Base-by-base conservation (phyloP, 345 rosid species). In the Gossypium australe region DNA sequence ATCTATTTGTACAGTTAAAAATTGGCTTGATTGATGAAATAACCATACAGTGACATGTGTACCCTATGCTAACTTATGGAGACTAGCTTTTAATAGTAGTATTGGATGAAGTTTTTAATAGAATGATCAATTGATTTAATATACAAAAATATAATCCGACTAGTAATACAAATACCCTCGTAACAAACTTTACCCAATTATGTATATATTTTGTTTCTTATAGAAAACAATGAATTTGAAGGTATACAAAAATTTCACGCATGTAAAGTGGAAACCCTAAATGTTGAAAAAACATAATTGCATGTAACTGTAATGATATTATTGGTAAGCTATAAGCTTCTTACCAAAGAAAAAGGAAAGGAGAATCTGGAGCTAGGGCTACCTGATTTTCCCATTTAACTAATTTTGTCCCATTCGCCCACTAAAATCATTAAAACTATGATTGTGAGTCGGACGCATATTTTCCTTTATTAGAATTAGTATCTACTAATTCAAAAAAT, bases 131-230 rank as follows among this genome's bases (percentile, higher is more conserved):
- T 34, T 34, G 0, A 34, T 34, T 7, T 34, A 34, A 34, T 5
- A 34, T 5, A 4, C 0, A 34, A 5, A 34, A 5, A 34, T 34
- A 0, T 0, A 34, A 34, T 5, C 0, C 0, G 1, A 5, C 41
- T 34, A 1, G 0, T 34, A 34, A 4, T 4, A 34, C 7, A 34
- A 0, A 34, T 3, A 4, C 1, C 7, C 4, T 34, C 6, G 0
- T 29, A 29, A 29, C 6, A 34, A 34, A 34, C 38, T 34, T 4
- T 34, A 34, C 41, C 41, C 7, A 5, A 4, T 34, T 34, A 34
- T 34, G 7, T 34, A 34, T 5, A 34, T 34, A 34, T 34, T 34
- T 34, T 34, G 41, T 5, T 34, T 5, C 1, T 34, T 4, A 4
- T 5, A 34, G 41, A 34, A 34, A 34, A 34, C 7, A 34, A 4